Evolutionary conservation across 2,329 filamentous ascomycete species (phyloP).

Genomic region (Leptographium wingfieldii): DNA sequence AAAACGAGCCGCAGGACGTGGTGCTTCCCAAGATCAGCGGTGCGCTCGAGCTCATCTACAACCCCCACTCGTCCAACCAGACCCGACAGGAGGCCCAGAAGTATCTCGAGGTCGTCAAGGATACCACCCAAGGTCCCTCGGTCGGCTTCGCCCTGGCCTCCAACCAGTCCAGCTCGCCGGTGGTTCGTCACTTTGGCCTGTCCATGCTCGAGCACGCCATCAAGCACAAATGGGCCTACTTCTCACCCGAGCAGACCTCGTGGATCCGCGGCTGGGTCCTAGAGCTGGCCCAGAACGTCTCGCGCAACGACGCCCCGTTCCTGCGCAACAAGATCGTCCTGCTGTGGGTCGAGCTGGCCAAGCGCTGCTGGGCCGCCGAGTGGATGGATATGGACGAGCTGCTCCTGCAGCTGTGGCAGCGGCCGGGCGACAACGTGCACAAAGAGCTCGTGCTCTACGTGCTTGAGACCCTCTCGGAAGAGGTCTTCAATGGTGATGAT

Average conservation of each 20-base stretch:
- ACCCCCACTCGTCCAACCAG: constrained; percentile 66
- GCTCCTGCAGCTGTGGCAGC: constrained; percentile 73
- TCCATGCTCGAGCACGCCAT: constrained; percentile 85
- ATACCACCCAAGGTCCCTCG: constrained; percentile 62
- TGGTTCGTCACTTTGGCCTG: constrained; percentile 87
- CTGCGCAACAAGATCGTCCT: constrained; percentile 88
- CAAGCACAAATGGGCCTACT: constrained; percentile 70
- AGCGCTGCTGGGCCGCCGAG: constrained; percentile 80
- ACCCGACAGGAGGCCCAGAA: constrained; percentile 69
- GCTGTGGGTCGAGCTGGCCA: constrained; percentile 89
- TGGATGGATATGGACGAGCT: constrained; percentile 92
- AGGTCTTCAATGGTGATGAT: constrained; percentile 87
- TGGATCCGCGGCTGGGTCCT: constrained; percentile 66
- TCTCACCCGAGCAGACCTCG: constrained; percentile 52
- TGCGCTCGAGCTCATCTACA: constrained; percentile 81
- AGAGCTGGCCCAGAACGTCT: constrained; percentile 59
- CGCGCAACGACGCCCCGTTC: constrained; percentile 63
- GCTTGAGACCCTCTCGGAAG: constrained; percentile 84
- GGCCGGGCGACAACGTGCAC: constrained; percentile 45
- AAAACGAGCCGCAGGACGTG: constrained; percentile 8
- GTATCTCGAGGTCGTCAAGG: constrained; percentile 79
- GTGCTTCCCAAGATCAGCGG: constrained; percentile 60
- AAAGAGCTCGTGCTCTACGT: constrained; percentile 83
- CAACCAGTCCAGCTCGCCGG: constrained; percentile 59
- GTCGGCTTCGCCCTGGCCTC: constrained; percentile 76